Percentiles rank a stretch among this genome's conserved stretches.
These are phyloP conservation scores for Sicyos edulis DNA, from an alignment of 306 rosid species.

Conservation along the genomic window DNA sequence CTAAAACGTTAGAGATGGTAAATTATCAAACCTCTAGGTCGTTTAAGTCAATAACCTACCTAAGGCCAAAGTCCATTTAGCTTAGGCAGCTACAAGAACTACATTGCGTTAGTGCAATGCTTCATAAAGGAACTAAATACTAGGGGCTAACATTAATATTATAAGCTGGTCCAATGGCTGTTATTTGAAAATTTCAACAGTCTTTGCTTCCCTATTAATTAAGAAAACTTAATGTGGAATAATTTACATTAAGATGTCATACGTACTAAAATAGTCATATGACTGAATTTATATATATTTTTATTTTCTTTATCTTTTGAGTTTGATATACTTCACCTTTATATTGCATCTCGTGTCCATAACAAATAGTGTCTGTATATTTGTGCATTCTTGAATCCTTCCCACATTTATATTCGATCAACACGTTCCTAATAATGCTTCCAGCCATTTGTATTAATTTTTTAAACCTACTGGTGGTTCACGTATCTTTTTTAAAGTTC, in stretches of 20 bases:
- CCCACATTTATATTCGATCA: neutral
- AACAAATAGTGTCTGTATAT: neutral
- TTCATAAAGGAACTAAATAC: too few species aligned
- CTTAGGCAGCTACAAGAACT: too few species aligned
- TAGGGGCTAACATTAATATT: too few species aligned
- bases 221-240: too few species aligned
- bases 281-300: neutral
- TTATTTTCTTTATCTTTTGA: neutral
- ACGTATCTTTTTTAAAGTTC: slow-evolving; percentile 5
- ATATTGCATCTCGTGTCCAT: neutral
- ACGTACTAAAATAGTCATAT: neutral
- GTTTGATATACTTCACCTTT: neutral
- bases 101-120: too few species aligned
- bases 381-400: neutral
- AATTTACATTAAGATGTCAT: too few species aligned
- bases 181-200: too few species aligned
- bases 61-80: too few species aligned
- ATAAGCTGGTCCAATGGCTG: too few species aligned
- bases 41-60: too few species aligned
- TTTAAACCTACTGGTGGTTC: neutral
- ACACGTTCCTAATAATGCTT: neutral
- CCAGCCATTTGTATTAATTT: neutral
- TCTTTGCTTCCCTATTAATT: neutral
- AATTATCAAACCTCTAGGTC: too few species aligned
- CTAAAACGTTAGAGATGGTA: too few species aligned